Conservation (phyloP, 202 grass and related monocot species). For the Eragrostis tef region DNA sequence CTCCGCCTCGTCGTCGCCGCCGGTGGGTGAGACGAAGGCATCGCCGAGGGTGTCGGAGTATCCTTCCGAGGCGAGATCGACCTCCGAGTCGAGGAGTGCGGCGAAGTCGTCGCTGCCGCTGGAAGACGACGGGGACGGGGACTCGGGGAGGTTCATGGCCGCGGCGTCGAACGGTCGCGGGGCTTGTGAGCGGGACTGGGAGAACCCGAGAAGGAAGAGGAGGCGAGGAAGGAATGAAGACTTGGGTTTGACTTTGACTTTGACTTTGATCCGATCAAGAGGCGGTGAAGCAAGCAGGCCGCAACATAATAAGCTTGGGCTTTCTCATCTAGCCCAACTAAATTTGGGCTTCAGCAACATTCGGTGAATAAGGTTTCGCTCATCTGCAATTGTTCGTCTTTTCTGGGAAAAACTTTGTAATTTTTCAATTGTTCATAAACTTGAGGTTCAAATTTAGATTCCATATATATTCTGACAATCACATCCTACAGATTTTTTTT, state of each 20-base stretch:
- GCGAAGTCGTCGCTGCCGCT: constrained; percentile 68
- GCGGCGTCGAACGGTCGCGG: not conserved
- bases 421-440: too few species aligned
- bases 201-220: not conserved
- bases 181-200: not conserved
- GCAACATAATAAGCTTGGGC: not conserved
- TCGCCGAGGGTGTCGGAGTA: constrained; percentile 32
- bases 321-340: not conserved
- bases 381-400: too few species aligned
- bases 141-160: constrained; percentile 65
- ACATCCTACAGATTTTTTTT: too few species aligned
- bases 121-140: constrained; percentile 56
- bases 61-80: constrained; percentile 55
- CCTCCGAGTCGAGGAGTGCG: constrained; percentile 60
- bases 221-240: not conserved
- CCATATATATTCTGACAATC: too few species aligned
- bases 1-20: constrained; percentile 14
- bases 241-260: not conserved
- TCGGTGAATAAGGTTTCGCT: too few species aligned
- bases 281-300: too few species aligned
- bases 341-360: not conserved
- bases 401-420: too few species aligned
- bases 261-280: not conserved
- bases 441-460: too few species aligned
- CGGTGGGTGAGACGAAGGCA: not conserved